Evolutionary conservation across 768 basidiomycete species (phyloP).

Genomic region (Scleroderma citrinum): DNA sequence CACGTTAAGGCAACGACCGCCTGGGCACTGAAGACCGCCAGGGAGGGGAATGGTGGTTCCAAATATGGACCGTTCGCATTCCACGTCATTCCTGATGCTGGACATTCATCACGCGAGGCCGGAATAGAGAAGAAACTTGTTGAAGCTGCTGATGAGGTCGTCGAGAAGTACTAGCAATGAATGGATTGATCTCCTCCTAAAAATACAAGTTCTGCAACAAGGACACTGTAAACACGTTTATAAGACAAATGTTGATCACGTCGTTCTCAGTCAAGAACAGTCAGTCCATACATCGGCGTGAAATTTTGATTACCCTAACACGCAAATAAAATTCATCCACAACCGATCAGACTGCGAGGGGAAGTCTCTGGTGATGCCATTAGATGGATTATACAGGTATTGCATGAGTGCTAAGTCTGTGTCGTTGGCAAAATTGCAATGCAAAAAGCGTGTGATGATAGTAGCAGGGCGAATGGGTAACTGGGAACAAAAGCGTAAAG

Average conservation of each 20-base stretch:
- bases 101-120: constrained; percentile 76
- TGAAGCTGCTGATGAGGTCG: constrained; percentile 40
- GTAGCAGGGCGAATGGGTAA: constrained; percentile 1
- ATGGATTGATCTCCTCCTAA: too few species aligned
- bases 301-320: too few species aligned
- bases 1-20: constrained; percentile 64
- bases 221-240: too few species aligned
- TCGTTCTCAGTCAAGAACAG: not conserved
- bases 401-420: constrained; percentile 8
- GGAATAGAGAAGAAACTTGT: constrained; percentile 66
- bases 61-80: constrained; percentile 27
- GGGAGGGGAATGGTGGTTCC: constrained; percentile 57
- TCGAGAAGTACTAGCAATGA: constrained; percentile 18
- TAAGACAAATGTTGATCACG: not conserved
- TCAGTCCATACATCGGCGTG: not conserved
- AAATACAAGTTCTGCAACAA: too few species aligned
- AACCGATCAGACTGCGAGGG: not conserved
- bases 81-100: constrained; percentile 77
- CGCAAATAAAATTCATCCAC: too few species aligned
- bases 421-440: constrained; percentile 18
- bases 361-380: not conserved
- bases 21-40: constrained; percentile 72
- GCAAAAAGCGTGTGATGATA: constrained; percentile 12
- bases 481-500: constrained; percentile 1
- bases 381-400: not conserved